Evolutionary conservation across 768 basidiomycete species (phyloP), one percentile per base, ranked within the genome.

Genomic region (Hydnomerulius pinastri): DNA sequence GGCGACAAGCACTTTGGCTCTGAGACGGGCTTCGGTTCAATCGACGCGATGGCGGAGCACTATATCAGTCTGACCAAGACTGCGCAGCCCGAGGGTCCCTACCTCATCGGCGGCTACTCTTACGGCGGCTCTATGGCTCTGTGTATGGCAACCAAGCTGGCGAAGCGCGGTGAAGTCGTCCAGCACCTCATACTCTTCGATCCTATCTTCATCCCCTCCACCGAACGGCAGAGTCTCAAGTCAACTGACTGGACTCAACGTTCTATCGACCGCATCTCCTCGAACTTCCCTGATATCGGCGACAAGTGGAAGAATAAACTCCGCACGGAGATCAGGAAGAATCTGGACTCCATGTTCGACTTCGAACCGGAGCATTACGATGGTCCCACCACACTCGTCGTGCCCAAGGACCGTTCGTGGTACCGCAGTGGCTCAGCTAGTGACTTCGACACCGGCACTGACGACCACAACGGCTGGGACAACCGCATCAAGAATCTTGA

Each of bases 391-490:
- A 57, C 53, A 8, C 56, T 57, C 17, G 53, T 57, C 24, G 53
- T 57, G 23, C 56, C 56, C 7, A 57, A 57, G 29, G 56, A 57
- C 25, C 53, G 56, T 21, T 53, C 52, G 17, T 57, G 56, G 53
- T 57, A 54, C 45, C 53, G 56, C 30, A 54, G 48, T 21, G 56
- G 56, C 29, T 25, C 39, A 10, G 37, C 46, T 4, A 48, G 46
- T n/a, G 46, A 48, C 37, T 48, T 48, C 33, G 56, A 57, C 18
- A 57, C 52, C 15, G 56, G 56, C 36, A 20, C 49, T 18, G 56
- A 57, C 38, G 53, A 57, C 48, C 52, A 48, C 48, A 57, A 57
- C 43, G 56, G 56, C 20, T 57, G 56, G 56, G 56, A 54, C 29
- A 30, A 33, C 15, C 46, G 56, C 17, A 53, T 57, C 39, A 54